phyloP scores from a whole-genome alignment of 140 eudicot genomes.

The Ambrosia hybrid region DNA sequence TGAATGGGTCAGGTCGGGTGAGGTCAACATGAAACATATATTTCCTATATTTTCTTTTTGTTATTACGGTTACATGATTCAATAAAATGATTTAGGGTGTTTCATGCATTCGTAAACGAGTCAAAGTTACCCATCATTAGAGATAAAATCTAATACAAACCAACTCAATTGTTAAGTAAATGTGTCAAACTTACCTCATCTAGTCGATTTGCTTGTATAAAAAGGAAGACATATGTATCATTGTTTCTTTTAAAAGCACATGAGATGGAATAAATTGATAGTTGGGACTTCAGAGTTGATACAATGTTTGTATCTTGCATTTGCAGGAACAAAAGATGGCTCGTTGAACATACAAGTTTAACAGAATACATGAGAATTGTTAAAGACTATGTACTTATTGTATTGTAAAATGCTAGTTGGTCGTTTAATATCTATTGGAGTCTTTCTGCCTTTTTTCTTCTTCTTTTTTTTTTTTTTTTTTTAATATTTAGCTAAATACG shows the following conservation, averaged over 20 bases:
- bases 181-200: neutral
- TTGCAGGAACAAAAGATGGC: conserved; percentile 24
- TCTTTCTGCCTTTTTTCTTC: no score
- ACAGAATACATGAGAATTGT: neutral
- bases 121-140: neutral
- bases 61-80: neutral
- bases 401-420: neutral
- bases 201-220: neutral
- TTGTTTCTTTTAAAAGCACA: neutral
- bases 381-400: neutral
- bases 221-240: no score
- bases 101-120: no score
- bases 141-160: neutral
- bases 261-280: neutral
- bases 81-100: neutral
- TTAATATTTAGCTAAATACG: no score
- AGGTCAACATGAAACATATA: neutral
- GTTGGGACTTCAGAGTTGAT: neutral
- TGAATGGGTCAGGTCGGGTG: neutral
- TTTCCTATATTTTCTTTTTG: neutral
- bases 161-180: neutral
- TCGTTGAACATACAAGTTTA: conserved; percentile 17
- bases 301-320: conserved; percentile 20
- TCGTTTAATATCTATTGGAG: neutral
- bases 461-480: no score